Base-by-base conservation (phyloP, 2,329 filamentous ascomycete genomes). In the Talaromyces albobiverticillius region DNA sequence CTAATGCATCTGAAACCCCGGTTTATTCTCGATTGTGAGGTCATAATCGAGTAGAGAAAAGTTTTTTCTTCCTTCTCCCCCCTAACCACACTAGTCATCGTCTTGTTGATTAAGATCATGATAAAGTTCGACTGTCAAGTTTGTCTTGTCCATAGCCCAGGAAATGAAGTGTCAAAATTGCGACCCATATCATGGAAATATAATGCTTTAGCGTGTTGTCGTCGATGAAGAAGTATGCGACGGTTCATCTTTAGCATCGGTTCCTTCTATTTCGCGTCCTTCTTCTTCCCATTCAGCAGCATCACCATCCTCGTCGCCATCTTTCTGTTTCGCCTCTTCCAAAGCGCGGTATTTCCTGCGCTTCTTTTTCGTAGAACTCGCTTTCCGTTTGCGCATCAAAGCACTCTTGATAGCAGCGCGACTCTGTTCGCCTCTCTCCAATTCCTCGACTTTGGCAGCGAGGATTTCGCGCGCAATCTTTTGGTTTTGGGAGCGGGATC, bases 401-500 rank as follows among this genome's bases (percentile, higher is more conserved):
- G 86, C 82, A 53, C 82, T 85, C 81, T 96, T 96, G 75, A 96
- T 95, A 4, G 78, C 80, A 20, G 83, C 82, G 67, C 90, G 94
- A 26, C 85, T 88, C 64, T 88, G 86, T 20, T 84, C 80, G 2
- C 93, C 93, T 61, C 90, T 86, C 61, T 83, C 77, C 32, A 87
- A 63, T 61, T 88, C 80, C 70, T 99, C 94, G n/a, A 90, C 75
- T 63, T 82, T 84, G 62, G 89, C 85, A 22, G 88, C 89, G 26
- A 96, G 79, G 40, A 95, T 76, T 60, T 85, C 79, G 38, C 92
- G 82, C 11, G 94, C 94, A 58, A 90, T 87, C 70, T 88, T 92
- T 59, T 92, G 84, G 70, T 99, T 99, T 72, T 95, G 89, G 54
- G 82, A 82, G 16, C 90, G 84, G 1, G 89, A 95, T 46, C 94